Conservation (phyloP, 179 eudicot genomes). For the Amaranthus tricolor region DNA sequence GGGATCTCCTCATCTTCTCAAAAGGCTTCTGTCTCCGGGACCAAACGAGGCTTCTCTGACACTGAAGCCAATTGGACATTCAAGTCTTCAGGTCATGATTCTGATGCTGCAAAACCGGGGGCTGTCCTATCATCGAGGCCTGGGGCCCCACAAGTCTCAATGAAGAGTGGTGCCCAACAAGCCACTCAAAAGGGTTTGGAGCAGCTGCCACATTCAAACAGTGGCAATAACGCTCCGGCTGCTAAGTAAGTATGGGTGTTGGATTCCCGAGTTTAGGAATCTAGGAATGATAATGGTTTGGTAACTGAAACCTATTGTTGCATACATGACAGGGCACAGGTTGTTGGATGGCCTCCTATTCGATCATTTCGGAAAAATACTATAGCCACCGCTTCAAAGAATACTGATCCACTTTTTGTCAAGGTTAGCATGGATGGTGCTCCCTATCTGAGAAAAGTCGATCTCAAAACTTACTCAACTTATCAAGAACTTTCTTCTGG, state of each 20-base stretch:
- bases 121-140: slow-evolving; percentile 30
- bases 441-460: slow-evolving; percentile 88
- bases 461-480: slow-evolving; percentile 47
- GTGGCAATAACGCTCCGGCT: slow-evolving; percentile 59
- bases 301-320: slow-evolving; percentile 17
- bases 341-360: slow-evolving; percentile 10
- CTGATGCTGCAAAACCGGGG: slow-evolving; percentile 33
- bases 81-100: slow-evolving; percentile 31
- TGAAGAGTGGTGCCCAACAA: slow-evolving; percentile 24
- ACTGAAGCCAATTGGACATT: slow-evolving; percentile 56
- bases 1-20: slow-evolving; percentile 38
- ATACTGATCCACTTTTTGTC: slow-evolving; percentile 41
- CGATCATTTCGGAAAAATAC: too few species aligned
- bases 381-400: too few species aligned
- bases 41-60: slow-evolving; percentile 77
- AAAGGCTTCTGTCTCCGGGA: slow-evolving; percentile 60
- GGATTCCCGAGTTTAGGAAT: not conserved
- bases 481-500: too few species aligned
- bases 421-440: slow-evolving; percentile 99
- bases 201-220: slow-evolving; percentile 39
- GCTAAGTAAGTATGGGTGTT: slow-evolving; percentile 59
- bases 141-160: slow-evolving; percentile 23
- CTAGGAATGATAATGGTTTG: not conserved
- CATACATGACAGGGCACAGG: slow-evolving; percentile 69
- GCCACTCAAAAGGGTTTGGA: slow-evolving; percentile 36